phyloP scores from a whole-genome alignment of 1,139 yeast species.

The Candida labiduridarum region DNA sequence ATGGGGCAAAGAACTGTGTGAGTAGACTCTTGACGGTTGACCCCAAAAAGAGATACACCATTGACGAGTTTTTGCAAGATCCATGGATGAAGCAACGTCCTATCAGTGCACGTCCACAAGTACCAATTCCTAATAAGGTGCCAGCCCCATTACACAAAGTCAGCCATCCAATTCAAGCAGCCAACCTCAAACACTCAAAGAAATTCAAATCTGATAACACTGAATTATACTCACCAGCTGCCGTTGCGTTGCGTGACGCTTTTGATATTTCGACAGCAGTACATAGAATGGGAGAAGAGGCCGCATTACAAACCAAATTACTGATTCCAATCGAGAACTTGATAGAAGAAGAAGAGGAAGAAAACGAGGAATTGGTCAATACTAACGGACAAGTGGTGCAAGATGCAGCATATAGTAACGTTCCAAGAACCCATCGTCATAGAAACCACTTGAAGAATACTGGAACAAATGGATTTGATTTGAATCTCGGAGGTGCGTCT shows the following conservation, averaged over 20 bases:
- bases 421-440: conserved; percentile 15
- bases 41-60: conserved; percentile 74
- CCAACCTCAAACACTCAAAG: conserved; percentile 23
- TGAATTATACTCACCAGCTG: conserved; percentile 76
- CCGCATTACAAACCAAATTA: conserved; percentile 46
- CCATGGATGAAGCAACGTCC: conserved; percentile 67
- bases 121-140: conserved; percentile 2
- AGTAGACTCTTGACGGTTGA: conserved; percentile 77
- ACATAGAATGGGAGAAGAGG: conserved; percentile 90
- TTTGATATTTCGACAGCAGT: conserved; percentile 94
- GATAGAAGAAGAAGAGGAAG: conserved; percentile 45
- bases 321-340: conserved; percentile 27
- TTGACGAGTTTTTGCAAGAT: conserved; percentile 75
- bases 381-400: conserved; percentile 25
- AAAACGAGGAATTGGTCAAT: conserved; percentile 26
- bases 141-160: conserved; percentile 5
- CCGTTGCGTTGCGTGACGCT: conserved; percentile 90
- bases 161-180: conserved; percentile 30
- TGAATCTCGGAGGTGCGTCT: conserved; percentile 78
- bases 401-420: conserved; percentile 11
- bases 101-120: conserved; percentile 4
- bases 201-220: conserved; percentile 22
- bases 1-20: conserved; percentile 66
- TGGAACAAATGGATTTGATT: conserved; percentile 53
- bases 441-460: conserved; percentile 18